Conservation (phyloP, 805 yeast genomes). For the Kodamaea restingae region DNA sequence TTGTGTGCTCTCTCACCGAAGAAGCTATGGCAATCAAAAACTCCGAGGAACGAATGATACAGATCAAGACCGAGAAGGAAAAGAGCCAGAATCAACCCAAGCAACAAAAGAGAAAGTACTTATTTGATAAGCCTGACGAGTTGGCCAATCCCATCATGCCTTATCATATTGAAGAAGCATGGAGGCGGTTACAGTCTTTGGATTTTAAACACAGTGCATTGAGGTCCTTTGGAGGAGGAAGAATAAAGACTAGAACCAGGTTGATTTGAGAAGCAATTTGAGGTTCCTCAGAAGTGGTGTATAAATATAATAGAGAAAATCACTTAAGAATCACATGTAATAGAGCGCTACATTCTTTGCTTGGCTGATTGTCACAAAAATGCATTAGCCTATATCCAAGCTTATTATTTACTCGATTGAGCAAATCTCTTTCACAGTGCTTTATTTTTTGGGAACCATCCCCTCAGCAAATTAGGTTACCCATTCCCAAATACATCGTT, state of each 20-base stretch:
- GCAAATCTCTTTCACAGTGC: too few relatives aligned
- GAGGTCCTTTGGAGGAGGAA: slow-evolving; percentile 70
- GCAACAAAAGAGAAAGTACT: slow-evolving; percentile 43
- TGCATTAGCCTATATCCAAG: too few relatives aligned
- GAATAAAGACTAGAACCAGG: slow-evolving; percentile 48
- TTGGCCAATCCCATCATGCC: slow-evolving; percentile 73
- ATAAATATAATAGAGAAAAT: too few relatives aligned
- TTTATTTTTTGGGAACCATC: too few relatives aligned
- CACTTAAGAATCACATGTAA: too few relatives aligned
- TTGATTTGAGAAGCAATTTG: slow-evolving; percentile 32
- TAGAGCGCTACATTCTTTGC: too few relatives aligned
- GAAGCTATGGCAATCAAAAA: slow-evolving; percentile 79
- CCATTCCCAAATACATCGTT: too few relatives aligned
- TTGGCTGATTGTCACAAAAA: too few relatives aligned
- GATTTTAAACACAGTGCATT: slow-evolving; percentile 58
- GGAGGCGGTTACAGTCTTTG: slow-evolving; percentile 67
- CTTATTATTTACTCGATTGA: too few relatives aligned
- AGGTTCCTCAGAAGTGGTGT: too few relatives aligned
- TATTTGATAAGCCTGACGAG: slow-evolving; percentile 88
- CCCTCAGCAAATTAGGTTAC: too few relatives aligned
- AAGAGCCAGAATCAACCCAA: slow-evolving; percentile 24
- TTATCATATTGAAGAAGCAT: slow-evolving; percentile 82
- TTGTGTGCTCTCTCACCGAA: slow-evolving; percentile 92
- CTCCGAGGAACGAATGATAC: slow-evolving; percentile 52
- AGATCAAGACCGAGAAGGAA: slow-evolving; percentile 17